Evolutionary conservation across 2,329 filamentous ascomycete species (phyloP).

Genomic region (Alternaria panax): DNA sequence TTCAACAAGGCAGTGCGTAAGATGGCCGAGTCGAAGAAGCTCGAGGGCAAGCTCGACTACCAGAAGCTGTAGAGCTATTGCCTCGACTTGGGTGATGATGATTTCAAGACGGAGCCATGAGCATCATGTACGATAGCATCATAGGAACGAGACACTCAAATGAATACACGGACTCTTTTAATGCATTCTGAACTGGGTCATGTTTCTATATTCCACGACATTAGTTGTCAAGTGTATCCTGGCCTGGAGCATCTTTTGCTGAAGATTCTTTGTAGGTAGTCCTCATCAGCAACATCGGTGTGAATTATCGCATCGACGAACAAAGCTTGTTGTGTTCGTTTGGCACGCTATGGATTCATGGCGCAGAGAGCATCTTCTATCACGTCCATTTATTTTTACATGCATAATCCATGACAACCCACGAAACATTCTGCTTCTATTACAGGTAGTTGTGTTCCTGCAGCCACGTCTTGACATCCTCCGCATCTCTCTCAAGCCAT

Average conservation of each 20-base stretch:
- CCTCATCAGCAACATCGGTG: no score
- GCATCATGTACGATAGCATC: slow-evolving; percentile 15
- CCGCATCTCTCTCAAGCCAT: slow-evolving; percentile 78
- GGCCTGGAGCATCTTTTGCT: no score
- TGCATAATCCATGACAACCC: neutral
- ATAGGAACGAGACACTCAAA: neutral
- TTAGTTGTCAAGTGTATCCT: neutral
- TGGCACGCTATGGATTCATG: neutral
- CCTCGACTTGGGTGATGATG: neutral
- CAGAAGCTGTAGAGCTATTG: slow-evolving; percentile 75
- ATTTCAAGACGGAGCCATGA: slow-evolving; percentile 19
- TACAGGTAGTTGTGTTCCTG: slow-evolving; percentile 69
- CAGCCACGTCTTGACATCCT: slow-evolving; percentile 78
- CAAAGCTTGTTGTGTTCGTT: neutral
- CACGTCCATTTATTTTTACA: neutral
- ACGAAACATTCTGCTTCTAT: slow-evolving; percentile 8
- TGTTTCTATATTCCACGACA: neutral
- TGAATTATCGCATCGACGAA: neutral
- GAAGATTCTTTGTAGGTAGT: no score
- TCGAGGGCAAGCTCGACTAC: slow-evolving; percentile 98
- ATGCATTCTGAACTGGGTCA: neutral
- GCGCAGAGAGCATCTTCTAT: neutral
- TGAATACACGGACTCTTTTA: neutral
- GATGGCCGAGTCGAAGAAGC: slow-evolving; percentile 95
- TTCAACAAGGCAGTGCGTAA: slow-evolving; percentile 99